Evolutionary conservation across 2,329 filamentous ascomycete genomes (phyloP), one percentile per base, ranked within the genome.

Genomic region (Ustulina deusta): DNA sequence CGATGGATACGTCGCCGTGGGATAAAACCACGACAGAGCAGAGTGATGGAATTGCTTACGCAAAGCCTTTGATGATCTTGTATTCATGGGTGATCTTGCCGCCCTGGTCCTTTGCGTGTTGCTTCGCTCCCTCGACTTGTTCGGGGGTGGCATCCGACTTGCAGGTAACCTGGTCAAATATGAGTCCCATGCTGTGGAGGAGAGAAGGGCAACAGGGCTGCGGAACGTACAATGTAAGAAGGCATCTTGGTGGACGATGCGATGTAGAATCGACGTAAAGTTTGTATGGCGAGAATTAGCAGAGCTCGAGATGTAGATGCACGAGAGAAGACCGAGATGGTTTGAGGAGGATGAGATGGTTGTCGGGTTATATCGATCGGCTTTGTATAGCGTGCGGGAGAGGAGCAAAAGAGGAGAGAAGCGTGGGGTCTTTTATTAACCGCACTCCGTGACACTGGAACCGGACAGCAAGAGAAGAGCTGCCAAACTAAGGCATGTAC

Each of bases 31-130:
- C 29, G 7, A 36, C 20, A 10, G 3, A 25, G 44, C n/a, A 10
- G 29, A 42, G 40, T 38, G 29, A 13, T 48, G 44, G 44, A 52
- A 29, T 38, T 54, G 85, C 92, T 74, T 89, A 97, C 95, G 92
- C 90, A 84, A 97, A 97, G 66, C 91, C 94, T 84, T 95, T 97
- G 86, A 97, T 94, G 75, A 97, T 82, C 69, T 83, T 90, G 85
- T 93, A 97, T 79, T 96, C 92, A 74, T 96, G 90, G 63, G 76
- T 88, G 82, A 98, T 96, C 80, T 88, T 89, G 78, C 94, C 95
- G 77, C 95, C 95, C 78, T 95, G 89, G 48, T 91, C 86, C 68
- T 79, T 82, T 74, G 90, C 92, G 66, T 90, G 83, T 79, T 94
- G 83, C 89, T 97, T 97, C 69, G 92, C 91, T 60, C 86, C 86